Base-by-base conservation (phyloP, 352 stramenopile species). In the Phytophthora sp. region DNA sequence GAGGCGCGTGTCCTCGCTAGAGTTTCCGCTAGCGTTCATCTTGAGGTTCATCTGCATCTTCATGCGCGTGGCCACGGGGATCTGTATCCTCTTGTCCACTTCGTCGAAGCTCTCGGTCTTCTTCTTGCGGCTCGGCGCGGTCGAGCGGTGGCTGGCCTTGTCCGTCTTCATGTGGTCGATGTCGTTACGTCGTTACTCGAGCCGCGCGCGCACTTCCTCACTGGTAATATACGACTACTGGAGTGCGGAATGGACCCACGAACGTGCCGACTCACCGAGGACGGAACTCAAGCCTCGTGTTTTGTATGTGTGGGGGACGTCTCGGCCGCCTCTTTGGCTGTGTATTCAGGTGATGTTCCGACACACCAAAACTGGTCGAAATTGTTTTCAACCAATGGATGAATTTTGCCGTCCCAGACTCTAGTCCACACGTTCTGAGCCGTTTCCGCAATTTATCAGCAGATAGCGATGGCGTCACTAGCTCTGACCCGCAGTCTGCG, bases 21-120 rank as follows among this genome's bases (percentile, higher is more conserved):
- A 26, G 27, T 16, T 56, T 4, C 30, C 26, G 21, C 55, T 46
- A 3, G 51, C 41, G 56, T 79, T 74, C 64, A 75, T 74, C 55
- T 74, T 72, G 49, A 63, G 44, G 41, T 76, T 83, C 63, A 78
- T 79, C 45, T 81, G 60, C 73, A 81, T 81, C 70, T 81, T 81
- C 66, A 79, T 69, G 49, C 67, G 74, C 27, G 74, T 79, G 38
- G 52, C 68, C 30, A 92, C 51, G n/a, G 84, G 84, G 69, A 92
- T 89, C 13, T 81, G 81, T 59, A 92, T 92, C 69, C 78, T 66
- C 53, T 78, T 82, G 71, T 92, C 84, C 61, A 92, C 84, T 23
- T 88, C 83, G 47, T 84, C 70, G 30, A 74, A 76, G 13, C 44
- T 46, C 6, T 63, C 51, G 21, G 44, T 63, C 42, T 69, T 69